These are phyloP conservation scores for Blastomyces parvus DNA, from an alignment of 2,329 filamentous ascomycete species.

Conservation along the genomic window DNA sequence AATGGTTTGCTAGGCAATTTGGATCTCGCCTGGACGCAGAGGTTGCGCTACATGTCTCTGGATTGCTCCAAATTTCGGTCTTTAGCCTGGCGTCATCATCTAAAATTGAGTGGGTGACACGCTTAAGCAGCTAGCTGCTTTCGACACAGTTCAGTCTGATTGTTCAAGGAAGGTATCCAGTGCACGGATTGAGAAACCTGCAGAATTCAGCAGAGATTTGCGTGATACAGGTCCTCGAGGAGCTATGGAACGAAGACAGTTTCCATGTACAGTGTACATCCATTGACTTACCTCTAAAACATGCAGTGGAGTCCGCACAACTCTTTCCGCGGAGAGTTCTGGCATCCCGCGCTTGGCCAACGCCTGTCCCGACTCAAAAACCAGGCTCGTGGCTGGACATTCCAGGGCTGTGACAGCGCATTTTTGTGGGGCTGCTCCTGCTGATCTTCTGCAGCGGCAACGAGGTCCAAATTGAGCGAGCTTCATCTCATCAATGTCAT, in stretches of 20 bases:
- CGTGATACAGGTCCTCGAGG: not conserved
- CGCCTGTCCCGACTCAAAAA: not conserved
- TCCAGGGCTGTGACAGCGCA: not conserved
- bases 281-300: not conserved
- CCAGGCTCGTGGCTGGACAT: too few species aligned
- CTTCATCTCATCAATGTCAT: not conserved
- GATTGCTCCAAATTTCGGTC: not conserved
- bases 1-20: constrained; percentile 1
- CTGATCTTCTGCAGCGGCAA: not conserved
- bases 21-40: not conserved
- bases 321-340: not conserved
- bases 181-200: not conserved
- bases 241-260: not conserved
- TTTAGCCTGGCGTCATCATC: not conserved
- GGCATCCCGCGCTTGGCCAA: not conserved
- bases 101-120: not conserved
- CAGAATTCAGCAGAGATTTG: not conserved
- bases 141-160: not conserved
- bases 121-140: not conserved
- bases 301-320: not conserved
- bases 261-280: not conserved
- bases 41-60: not conserved
- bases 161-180: not conserved
- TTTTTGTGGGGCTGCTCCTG: not conserved
- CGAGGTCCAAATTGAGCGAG: not conserved